Conservation (phyloP, 345 rosid genomes). For the Mercurialis annua region DNA sequence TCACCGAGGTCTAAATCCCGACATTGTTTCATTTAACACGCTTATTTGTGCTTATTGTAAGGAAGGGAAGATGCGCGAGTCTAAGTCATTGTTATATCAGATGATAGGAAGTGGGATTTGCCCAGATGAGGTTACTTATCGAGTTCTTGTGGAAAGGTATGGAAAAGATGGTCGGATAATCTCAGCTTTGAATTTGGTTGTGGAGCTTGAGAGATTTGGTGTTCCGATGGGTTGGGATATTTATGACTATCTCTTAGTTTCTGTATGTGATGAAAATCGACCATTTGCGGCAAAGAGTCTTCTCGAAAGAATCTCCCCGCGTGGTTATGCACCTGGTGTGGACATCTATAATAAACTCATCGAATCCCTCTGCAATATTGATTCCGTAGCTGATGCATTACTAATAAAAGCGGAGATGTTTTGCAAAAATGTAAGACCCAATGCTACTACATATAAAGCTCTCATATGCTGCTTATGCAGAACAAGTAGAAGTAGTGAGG, state of each 20-base stretch:
- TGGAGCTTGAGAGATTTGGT: constrained; percentile 58
- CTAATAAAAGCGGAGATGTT: constrained; percentile 52
- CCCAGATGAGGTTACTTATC: constrained; percentile 61
- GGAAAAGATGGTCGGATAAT: constrained; percentile 48
- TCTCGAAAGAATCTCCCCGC: constrained; percentile 38
- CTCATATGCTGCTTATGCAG: constrained; percentile 57
- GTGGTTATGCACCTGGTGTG: constrained; percentile 41
- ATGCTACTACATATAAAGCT: constrained; percentile 40
- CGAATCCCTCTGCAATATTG: constrained; percentile 46
- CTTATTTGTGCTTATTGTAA: constrained; percentile 72
- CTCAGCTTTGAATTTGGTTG: constrained; percentile 72
- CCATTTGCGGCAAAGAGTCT: constrained; percentile 88
- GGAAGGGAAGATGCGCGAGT: constrained; percentile 60
- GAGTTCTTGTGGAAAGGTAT: constrained; percentile 54
- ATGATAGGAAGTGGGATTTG: constrained; percentile 62
- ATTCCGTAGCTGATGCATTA: constrained; percentile 48
- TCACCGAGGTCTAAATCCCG: constrained; percentile 61
- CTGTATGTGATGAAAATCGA: constrained; percentile 56
- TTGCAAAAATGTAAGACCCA: constrained; percentile 27
- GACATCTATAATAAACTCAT: constrained; percentile 47
- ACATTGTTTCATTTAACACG: constrained; percentile 63
- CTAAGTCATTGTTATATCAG: constrained; percentile 52
- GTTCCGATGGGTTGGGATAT: constrained; percentile 45
- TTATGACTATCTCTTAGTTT: constrained; percentile 47
- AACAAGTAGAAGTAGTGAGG: constrained; percentile 40